These are phyloP conservation scores for Cydonia oblonga DNA, from an alignment of 331 rosid species.

Conservation along the genomic window DNA sequence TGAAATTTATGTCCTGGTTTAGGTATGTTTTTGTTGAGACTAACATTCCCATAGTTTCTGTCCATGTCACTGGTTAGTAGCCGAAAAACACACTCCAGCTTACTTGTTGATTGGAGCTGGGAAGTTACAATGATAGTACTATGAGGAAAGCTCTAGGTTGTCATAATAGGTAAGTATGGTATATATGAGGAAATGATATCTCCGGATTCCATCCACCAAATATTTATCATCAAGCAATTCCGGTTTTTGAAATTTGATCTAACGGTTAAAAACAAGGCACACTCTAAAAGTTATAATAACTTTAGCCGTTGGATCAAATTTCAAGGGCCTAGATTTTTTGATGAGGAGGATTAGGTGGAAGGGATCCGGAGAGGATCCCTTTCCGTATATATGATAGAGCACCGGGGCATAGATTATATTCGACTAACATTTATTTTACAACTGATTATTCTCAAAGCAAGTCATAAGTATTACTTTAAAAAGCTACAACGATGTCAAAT, in stretches of 20 bases:
- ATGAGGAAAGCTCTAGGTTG: background rate
- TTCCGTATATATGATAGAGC: background rate
- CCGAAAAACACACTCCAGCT: background rate
- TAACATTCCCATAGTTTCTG: background rate
- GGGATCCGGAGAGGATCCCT: too few relatives aligned
- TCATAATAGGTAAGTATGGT: background rate
- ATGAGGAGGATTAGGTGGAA: too few relatives aligned
- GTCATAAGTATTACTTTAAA: background rate
- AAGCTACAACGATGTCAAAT: background rate
- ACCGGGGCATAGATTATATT: background rate
- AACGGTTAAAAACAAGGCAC: too few relatives aligned
- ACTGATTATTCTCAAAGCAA: background rate
- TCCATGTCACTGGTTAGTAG: background rate
- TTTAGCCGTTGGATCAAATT: too few relatives aligned
- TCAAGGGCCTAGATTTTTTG: too few relatives aligned
- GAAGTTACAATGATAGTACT: background rate
- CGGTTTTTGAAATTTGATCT: too few relatives aligned
- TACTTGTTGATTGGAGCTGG: background rate
- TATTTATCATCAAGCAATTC: too few relatives aligned
- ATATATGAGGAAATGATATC: too few relatives aligned
- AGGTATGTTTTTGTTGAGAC: background rate
- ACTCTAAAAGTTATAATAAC: too few relatives aligned
- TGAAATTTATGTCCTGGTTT: background rate
- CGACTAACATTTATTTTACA: too few relatives aligned
- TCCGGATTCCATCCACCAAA: too few relatives aligned